A percentile compares a stretch with the other conserved stretches of the same genome.
These are phyloP conservation scores for Ephemerocybe angulata DNA, from an alignment of 768 basidiomycete species.

Conservation along the genomic window DNA sequence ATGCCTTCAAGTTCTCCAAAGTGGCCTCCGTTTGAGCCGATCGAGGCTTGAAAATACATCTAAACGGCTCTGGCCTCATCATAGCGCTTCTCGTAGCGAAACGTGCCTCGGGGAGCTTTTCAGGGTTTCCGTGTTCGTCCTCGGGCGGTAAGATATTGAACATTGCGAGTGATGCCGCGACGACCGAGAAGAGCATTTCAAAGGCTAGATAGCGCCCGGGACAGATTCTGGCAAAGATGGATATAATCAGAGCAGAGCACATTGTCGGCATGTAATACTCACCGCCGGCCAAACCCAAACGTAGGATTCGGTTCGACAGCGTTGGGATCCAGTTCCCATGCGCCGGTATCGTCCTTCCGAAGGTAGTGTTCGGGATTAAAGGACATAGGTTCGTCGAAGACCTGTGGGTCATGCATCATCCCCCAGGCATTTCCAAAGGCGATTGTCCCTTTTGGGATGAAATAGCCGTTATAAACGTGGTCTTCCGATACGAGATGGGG, in stretches of 20 bases:
- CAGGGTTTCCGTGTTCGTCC: slow-evolving; percentile 16
- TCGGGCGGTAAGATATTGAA: slow-evolving; percentile 16
- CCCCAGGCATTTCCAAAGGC: slow-evolving; percentile 14
- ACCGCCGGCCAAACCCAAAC: slow-evolving; percentile 21
- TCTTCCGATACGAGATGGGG: slow-evolving; percentile 9
- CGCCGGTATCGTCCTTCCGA: neutral
- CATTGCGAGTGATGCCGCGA: slow-evolving; percentile 15
- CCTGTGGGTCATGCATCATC: slow-evolving; percentile 9
- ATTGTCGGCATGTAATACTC: neutral
- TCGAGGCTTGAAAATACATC: neutral
- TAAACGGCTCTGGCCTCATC: neutral
- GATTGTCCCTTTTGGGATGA: slow-evolving; percentile 12
- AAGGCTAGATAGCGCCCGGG: slow-evolving; percentile 18
- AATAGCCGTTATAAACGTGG: slow-evolving; percentile 12
- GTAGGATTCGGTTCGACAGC: neutral
- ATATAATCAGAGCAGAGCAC: neutral
- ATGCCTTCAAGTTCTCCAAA: slow-evolving; percentile 4
- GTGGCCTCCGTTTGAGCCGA: neutral
- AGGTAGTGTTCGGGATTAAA: slow-evolving; percentile 11
- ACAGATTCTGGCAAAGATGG: slow-evolving; percentile 10
- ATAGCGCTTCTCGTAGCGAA: neutral
- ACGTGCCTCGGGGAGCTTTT: slow-evolving; percentile 4
- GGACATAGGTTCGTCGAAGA: slow-evolving; percentile 8
- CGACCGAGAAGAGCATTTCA: slow-evolving; percentile 13
- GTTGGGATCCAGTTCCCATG: slow-evolving; percentile 6